Conservation (phyloP, 768 basidiomycete species). For the Hericium rajendrae region DNA sequence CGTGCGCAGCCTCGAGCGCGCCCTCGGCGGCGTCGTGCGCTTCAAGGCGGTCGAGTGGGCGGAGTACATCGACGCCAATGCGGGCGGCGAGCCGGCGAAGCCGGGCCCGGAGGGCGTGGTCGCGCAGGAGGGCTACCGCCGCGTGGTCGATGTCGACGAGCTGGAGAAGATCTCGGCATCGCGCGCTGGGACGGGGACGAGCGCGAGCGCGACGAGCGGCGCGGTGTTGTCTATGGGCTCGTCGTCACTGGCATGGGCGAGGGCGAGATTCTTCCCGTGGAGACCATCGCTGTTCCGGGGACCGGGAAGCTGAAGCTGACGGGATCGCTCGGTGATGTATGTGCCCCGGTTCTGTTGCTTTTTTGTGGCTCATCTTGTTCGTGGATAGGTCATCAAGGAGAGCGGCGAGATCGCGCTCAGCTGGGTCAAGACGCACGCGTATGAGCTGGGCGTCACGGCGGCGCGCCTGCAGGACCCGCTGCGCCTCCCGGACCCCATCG, state of each 20-base stretch:
- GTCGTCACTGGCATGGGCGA: slow-evolving; percentile 87
- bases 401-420: slow-evolving; percentile 84
- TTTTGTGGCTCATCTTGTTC: background rate
- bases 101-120: slow-evolving; percentile 8
- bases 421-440: slow-evolving; percentile 86
- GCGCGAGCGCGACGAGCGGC: slow-evolving; percentile 58
- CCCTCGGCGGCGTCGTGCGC: slow-evolving; percentile 81
- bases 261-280: slow-evolving; percentile 77
- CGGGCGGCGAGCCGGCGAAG: slow-evolving; percentile 12
- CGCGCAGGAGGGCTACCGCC: slow-evolving; percentile 36
- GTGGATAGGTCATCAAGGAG: slow-evolving; percentile 71
- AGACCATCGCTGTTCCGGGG: slow-evolving; percentile 74
- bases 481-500: slow-evolving; percentile 60
- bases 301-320: slow-evolving; percentile 66
- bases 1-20: slow-evolving; percentile 82
- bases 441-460: slow-evolving; percentile 68
- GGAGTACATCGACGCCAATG: slow-evolving; percentile 40
- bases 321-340: slow-evolving; percentile 72
- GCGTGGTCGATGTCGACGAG: slow-evolving; percentile 54
- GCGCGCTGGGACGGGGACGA: slow-evolving; percentile 76
- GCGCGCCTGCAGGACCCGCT: slow-evolving; percentile 63
- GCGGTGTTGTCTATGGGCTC: slow-evolving; percentile 77
- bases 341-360: slow-evolving; percentile 7
- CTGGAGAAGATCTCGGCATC: slow-evolving; percentile 81
- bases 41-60: slow-evolving; percentile 91